Base-by-base conservation (phyloP, 768 basidiomycete genomes). In the Collybia nuda region DNA sequence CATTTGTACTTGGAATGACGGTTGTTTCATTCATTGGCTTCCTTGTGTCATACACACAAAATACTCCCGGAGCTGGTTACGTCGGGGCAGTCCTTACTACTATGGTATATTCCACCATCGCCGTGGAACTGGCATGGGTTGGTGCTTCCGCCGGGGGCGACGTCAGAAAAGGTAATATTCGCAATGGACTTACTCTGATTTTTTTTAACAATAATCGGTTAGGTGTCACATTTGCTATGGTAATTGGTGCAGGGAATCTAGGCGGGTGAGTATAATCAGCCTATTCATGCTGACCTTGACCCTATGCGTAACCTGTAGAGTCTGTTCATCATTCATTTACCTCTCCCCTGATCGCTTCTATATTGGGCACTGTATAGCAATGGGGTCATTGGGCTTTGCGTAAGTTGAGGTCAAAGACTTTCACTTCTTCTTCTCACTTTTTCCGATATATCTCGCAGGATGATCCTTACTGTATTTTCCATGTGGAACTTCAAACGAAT, bases 71-170 rank as follows among this genome's bases (percentile, higher is more conserved):
- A 6, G 73, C 61, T 47, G 77, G 67, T 2, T 84, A 83, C 54
- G 61, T 65, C 5, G 82, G 77, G 1, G 64, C 77, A 2, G 47
- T 83, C 23, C 62, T 84, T 37, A 74, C 79, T 24, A 77, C 80
- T 3, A 62, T 70, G n/a, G 82, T 80, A 7, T 83, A 66, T 55
- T 78, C 84, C 0, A 74, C 73, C 6, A 68, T 82, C 45, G 65
- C 72, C 1, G 56, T 81, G 17, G 60, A 61, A 19, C 61, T 84
- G 1, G 78, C 80, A 24, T 85, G 84, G 84, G 75, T 68, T 1
- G 72, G 74, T 3, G 76, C 76, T 4, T 79, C 81, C 44, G 74
- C 78, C 0, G 82, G 82, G n/a, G 80, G 83, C 17, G 80, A 81
- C 56, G 51, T 78, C 42, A 77, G 78, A 56, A 71, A 74, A 47